phyloP scores from a whole-genome alignment of 1,139 yeast genomes.

The Insectozyma bohioensis region DNA sequence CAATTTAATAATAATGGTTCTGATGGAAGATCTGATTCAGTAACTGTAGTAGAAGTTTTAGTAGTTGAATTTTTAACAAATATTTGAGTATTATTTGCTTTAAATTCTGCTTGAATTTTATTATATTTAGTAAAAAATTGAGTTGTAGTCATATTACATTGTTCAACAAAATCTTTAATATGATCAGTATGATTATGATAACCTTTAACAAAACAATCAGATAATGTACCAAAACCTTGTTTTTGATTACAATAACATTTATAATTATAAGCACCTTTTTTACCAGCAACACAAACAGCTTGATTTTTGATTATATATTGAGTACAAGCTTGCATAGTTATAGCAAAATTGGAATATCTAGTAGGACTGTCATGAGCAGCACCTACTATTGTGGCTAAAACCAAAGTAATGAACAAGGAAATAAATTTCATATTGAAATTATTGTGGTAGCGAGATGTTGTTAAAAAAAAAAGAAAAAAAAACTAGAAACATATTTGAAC shows the following conservation, averaged over 20 bases:
- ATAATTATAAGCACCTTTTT: constrained; percentile 5
- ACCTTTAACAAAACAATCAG: constrained; percentile 19
- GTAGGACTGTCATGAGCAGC: constrained; percentile 7
- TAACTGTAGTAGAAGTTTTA: constrained; percentile 1
- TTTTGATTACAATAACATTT: constrained; percentile 19
- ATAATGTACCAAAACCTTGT: constrained; percentile 21
- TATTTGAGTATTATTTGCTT: constrained; percentile 3
- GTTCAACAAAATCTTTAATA: constrained; percentile 15
- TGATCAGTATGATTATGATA: constrained; percentile 16
- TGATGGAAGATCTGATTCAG: constrained; percentile 5
- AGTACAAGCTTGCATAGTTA: constrained; percentile 12
- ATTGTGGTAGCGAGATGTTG: too few species aligned
- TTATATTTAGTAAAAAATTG: constrained; percentile 11
- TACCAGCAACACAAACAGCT: constrained; percentile 10
- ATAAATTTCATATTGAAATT: constrained; percentile 1
- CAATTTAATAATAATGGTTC: constrained; percentile 11
- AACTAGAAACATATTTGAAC: too few species aligned
- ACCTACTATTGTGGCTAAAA: neutral
- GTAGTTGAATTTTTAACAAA: constrained; percentile 7
- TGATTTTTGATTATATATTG: constrained; percentile 6
- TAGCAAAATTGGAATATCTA: constrained; percentile 5
- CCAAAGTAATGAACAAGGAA: neutral
- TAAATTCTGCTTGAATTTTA: constrained; percentile 6
- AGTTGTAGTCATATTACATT: constrained; percentile 14
- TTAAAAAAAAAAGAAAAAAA: too few species aligned